These are phyloP conservation scores for Lactarius akahatsu DNA, from an alignment of 768 basidiomycete species.

Conservation along the genomic window DNA sequence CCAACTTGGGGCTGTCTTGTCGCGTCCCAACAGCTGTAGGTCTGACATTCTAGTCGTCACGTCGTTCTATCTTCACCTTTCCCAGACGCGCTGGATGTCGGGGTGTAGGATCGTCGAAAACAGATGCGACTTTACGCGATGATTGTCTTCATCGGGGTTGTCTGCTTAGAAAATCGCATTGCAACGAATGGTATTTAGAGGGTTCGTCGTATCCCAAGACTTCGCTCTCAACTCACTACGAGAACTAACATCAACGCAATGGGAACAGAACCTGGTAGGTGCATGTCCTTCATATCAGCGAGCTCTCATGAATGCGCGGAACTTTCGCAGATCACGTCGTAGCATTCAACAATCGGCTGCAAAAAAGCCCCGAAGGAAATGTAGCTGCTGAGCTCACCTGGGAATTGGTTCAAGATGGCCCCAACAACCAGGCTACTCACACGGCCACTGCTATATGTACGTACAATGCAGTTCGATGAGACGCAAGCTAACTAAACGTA, in stretches of 20 bases:
- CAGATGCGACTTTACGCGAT: neutral
- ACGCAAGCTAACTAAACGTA: neutral
- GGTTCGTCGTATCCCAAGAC: neutral
- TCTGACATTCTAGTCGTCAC: conserved; percentile 1
- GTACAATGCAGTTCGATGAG: neutral
- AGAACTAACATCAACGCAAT: neutral
- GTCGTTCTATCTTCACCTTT: conserved; percentile 5
- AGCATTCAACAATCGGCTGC: no score
- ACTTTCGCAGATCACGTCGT: neutral
- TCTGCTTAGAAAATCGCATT: neutral
- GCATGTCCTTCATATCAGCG: neutral
- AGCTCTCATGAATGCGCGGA: neutral
- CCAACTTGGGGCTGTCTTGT: neutral
- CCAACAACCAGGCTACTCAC: neutral
- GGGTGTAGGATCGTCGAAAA: conserved; percentile 17
- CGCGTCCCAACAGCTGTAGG: conserved; percentile 21
- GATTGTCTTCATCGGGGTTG: neutral
- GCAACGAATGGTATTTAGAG: conserved; percentile 11
- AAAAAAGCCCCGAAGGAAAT: no score
- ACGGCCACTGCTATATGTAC: neutral
- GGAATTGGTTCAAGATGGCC: neutral
- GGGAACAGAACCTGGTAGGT: neutral
- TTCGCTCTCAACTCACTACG: neutral
- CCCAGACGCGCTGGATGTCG: conserved; percentile 9
- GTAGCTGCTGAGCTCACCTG: neutral